Percentiles rank a stretch among this genome's conserved stretches.
phyloP scores from a whole-genome alignment of 1,284 basidiomycete genomes.

The Sanghuangporus baumii region DNA sequence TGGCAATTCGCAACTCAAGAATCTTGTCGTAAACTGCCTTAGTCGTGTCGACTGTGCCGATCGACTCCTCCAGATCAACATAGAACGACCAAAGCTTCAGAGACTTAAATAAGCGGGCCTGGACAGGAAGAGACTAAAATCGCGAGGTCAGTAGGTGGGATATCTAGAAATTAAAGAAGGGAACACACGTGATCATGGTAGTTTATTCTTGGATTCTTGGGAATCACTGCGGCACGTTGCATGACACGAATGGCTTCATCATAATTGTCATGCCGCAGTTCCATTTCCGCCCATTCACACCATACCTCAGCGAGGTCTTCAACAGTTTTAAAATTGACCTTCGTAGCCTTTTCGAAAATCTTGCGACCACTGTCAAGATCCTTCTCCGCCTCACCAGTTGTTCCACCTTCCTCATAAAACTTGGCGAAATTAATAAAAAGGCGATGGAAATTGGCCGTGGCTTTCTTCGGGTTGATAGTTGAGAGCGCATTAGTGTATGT shows the following conservation, averaged over 20 bases:
- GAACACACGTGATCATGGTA: slow-evolving; percentile 90
- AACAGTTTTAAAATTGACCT: slow-evolving; percentile 90
- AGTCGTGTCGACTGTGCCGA: slow-evolving; percentile 88
- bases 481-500: slow-evolving; percentile 90
- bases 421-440: slow-evolving; percentile 95
- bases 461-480: slow-evolving; percentile 85
- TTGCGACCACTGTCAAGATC: slow-evolving; percentile 86
- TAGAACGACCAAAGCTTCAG: slow-evolving; percentile 99
- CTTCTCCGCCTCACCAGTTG: slow-evolving; percentile 67
- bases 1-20: slow-evolving; percentile 96
- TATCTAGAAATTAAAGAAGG: background rate
- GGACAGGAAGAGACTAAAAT: slow-evolving; percentile 70
- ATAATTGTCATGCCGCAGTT: slow-evolving; percentile 95
- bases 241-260: slow-evolving; percentile 93
- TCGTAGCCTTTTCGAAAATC: slow-evolving; percentile 88
- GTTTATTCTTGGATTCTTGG: slow-evolving; percentile 86
- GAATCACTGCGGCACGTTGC: slow-evolving; percentile 90
- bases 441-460: slow-evolving; percentile 87
- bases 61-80: slow-evolving; percentile 94
- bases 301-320: slow-evolving; percentile 98
- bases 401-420: slow-evolving; percentile 96
- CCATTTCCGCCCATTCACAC: slow-evolving; percentile 99
- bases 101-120: slow-evolving; percentile 93
- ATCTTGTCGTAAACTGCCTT: slow-evolving; percentile 97
- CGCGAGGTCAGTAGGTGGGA: slow-evolving; percentile 15